Base-by-base conservation (phyloP, 805 yeast species). In the Lipomyces chichibuensis region DNA sequence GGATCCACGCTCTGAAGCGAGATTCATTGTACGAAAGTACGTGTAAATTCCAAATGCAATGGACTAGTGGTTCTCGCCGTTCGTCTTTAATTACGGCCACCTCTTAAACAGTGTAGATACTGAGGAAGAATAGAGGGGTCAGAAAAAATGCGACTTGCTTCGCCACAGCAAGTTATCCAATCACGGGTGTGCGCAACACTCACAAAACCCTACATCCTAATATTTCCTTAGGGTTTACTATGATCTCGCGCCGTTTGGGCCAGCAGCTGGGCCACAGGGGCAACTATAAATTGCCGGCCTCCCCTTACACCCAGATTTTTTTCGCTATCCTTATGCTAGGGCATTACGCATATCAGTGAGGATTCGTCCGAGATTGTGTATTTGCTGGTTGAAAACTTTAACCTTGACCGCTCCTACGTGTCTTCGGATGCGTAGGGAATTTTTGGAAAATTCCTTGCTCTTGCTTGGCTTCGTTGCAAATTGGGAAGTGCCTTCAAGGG, bases 361-460 rank as follows among this genome's bases (percentile, higher is more conserved):
- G 99, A 95, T 92, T 93, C 97, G 97, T 95, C 99, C 98, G 99
- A 94, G 99, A 92, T 93, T 96, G 97, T 94, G 98, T 95, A 91
- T 94, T 94, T 94, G 99, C 99, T 94, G 97, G 98, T 94, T 95
- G 98, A 95, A 94, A 95, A 91, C 93, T 91, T 87, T 88, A 89
- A 90, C 95, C 93, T 81, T 86, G 94, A 93, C 97, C 84, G 84
- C 85, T 85, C 80, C 82, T 79, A 70, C 62, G 66, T 63, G 68
- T 63, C 67, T 69, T 63, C 58, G 66, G 71, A 64, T 62, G 61
- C 59, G 63, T 66, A 73, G 77, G 80, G 80, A 77, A 77, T 77
- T 77, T 77, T 77, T 77, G 80, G 77, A 76, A 70, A 56, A 11
- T 59, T 57, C 69, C 20, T 55, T 56, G 39, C 59, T 51, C 14